Evolutionary conservation across 768 basidiomycete genomes (phyloP).

Genomic region (Imleria badia): DNA sequence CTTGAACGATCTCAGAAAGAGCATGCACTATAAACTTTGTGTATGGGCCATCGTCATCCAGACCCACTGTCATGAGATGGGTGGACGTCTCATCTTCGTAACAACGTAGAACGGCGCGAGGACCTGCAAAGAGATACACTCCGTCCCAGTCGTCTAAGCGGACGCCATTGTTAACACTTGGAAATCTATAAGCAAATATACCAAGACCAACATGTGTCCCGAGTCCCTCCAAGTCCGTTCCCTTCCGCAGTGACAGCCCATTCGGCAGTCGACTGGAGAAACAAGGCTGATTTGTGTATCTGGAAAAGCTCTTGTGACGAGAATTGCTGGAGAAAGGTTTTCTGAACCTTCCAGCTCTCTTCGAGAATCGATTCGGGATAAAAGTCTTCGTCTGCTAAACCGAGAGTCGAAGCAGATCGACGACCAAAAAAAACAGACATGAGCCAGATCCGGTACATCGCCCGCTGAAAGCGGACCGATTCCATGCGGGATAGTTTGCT

Average conservation of each 20-base stretch:
- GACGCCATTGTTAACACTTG: neutral
- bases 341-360: neutral
- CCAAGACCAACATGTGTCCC: neutral
- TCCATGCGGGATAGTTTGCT: constrained; percentile 32
- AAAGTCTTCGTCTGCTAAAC: neutral
- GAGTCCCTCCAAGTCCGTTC: neutral
- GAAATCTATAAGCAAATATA: neutral
- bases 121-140: constrained; percentile 12
- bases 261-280: neutral
- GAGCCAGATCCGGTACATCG: constrained; percentile 31
- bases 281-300: neutral
- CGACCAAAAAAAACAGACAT: constrained; percentile 13
- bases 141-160: neutral
- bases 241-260: neutral
- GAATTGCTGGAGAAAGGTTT: constrained; percentile 1
- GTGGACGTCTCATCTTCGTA: neutral
- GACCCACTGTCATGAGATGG: neutral
- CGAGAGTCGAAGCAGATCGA: neutral
- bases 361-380: neutral
- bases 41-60: neutral
- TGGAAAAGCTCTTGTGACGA: constrained; percentile 2
- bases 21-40: neutral
- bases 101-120: constrained; percentile 6
- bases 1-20: neutral
- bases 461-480: constrained; percentile 29